Evolutionary conservation across 495 filamentous ascomycete species (phyloP).

Genomic region (Hyaloscypha hepaticicola): DNA sequence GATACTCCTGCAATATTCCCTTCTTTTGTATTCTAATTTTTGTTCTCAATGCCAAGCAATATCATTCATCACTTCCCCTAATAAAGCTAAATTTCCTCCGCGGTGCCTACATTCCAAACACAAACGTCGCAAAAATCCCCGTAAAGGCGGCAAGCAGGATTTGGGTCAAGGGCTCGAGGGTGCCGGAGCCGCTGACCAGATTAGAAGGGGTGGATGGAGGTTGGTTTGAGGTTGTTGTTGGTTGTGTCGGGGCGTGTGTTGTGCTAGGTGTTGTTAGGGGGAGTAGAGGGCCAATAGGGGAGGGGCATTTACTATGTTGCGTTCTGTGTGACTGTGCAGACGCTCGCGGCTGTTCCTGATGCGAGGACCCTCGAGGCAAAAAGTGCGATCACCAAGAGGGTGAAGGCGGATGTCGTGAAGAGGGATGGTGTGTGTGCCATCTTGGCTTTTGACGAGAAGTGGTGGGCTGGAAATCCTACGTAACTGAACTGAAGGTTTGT

Average conservation of each 20-base stretch:
- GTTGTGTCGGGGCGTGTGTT: not conserved
- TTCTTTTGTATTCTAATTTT: too few species aligned
- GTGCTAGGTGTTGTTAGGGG: not conserved
- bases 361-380: not conserved
- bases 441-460: not conserved
- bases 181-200: not conserved
- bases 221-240: not conserved
- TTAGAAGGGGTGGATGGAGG: not conserved
- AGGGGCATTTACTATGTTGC: slow-evolving; percentile 10
- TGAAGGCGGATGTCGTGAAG: not conserved
- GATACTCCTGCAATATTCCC: not conserved
- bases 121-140: not conserved
- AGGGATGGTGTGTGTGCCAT: not conserved
- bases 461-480: not conserved
- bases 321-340: not conserved
- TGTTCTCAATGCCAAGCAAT: too few species aligned
- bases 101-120: not conserved
- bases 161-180: not conserved
- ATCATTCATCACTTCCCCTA: too few species aligned
- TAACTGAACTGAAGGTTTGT: not conserved
- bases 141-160: not conserved
- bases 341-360: not conserved
- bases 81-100: not conserved
- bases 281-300: not conserved
- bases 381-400: not conserved